A percentile compares a stretch with the other conserved stretches of the same genome.
Conservation (phyloP, 2,329 filamentous ascomycete species). For the Colletotrichum siamense region DNA sequence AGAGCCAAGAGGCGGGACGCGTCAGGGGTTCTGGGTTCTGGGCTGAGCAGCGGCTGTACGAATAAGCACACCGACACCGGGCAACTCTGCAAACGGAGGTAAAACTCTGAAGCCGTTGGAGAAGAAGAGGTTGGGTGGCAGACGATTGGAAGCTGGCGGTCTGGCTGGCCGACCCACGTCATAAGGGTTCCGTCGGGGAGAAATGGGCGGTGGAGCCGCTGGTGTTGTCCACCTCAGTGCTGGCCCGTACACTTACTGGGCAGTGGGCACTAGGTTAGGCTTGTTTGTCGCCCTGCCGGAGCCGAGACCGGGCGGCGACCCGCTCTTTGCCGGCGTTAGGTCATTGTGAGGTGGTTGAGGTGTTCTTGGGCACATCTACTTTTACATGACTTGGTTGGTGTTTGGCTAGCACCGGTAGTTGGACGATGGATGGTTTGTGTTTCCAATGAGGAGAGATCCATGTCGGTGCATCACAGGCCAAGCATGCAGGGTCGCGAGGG, state of each 20-base stretch:
- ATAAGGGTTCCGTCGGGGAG: not conserved
- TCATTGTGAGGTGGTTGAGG: not conserved
- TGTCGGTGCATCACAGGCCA: not conserved
- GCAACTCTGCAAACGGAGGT: not conserved
- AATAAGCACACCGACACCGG: not conserved
- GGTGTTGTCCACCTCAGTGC: not conserved
- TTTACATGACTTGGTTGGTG: not conserved
- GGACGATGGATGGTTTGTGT: not conserved
- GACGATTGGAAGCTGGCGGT: not conserved
- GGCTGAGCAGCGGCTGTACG: not conserved
- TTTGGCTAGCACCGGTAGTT: constrained; percentile 2
- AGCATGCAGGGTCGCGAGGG: constrained; percentile 11
- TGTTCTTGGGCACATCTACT: not conserved
- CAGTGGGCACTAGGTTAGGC: not conserved
- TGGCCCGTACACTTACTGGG: too few relatives aligned
- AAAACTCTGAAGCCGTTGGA: not conserved
- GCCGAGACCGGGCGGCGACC: constrained; percentile 10
- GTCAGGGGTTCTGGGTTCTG: not conserved
- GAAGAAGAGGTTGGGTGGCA: not conserved
- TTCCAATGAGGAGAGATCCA: not conserved
- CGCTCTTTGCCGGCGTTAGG: constrained; percentile 10
- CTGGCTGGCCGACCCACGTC: constrained; percentile 4
- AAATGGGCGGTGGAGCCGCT: not conserved
- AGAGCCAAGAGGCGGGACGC: not conserved
- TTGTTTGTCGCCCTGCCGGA: not conserved